These are phyloP conservation scores for Metschnikowia lachancei DNA, from an alignment of 805 yeast genomes.

Conservation along the genomic window DNA sequence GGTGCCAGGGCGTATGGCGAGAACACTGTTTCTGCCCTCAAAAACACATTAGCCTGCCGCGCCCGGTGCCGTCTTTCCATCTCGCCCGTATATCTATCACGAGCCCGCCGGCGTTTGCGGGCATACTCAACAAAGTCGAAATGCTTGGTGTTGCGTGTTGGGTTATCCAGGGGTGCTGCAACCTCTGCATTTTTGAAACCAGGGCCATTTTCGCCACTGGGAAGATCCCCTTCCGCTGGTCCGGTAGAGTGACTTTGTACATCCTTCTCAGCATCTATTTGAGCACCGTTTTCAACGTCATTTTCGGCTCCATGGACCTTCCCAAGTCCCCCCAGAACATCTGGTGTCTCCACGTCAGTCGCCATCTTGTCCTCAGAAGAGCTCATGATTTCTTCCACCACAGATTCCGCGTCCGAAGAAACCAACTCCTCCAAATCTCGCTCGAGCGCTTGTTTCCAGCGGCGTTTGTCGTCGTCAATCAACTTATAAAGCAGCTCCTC, in stretches of 20 bases:
- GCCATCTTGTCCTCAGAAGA: background rate
- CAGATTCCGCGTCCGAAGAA: constrained; percentile 3
- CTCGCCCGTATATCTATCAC: constrained; percentile 27
- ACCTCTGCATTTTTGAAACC: no score
- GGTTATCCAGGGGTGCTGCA: no score
- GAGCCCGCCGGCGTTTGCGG: constrained; percentile 41
- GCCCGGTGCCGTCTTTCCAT: constrained; percentile 20
- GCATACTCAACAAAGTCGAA: constrained; percentile 63
- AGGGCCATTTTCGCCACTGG: no score
- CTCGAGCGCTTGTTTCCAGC: constrained; percentile 31
- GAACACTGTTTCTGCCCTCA: constrained; percentile 37
- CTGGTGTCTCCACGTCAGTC: constrained; percentile 10
- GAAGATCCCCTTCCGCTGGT: no score
- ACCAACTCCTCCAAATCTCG: constrained; percentile 19
- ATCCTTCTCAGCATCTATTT: no score
- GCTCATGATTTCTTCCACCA: constrained; percentile 6
- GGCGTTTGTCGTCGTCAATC: constrained; percentile 39
- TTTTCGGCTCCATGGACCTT: background rate
- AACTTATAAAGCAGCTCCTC: constrained; percentile 72
- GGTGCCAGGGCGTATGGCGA: constrained; percentile 35
- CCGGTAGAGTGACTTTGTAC: no score
- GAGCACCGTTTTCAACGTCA: no score
- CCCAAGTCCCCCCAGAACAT: background rate
- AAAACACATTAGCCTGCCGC: constrained; percentile 31
- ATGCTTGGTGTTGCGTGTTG: constrained; percentile 6